Percentiles rank a stretch among this genome's conserved stretches.
phyloP scores from a whole-genome alignment of 768 basidiomycete species.

The Amylocystis lapponica region DNA sequence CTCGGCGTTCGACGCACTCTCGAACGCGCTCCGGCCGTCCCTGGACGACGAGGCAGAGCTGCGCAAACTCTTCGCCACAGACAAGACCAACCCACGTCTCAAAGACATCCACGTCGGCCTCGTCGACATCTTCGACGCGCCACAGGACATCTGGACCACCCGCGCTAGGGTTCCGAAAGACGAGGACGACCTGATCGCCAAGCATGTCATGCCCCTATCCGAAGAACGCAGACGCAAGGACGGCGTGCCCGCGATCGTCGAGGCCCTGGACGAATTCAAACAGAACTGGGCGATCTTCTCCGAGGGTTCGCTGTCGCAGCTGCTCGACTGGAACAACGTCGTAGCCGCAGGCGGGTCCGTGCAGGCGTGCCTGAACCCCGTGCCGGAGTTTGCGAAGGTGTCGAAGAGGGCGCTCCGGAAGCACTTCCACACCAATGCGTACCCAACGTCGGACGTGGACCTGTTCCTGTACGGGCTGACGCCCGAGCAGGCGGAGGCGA shows the following conservation, averaged over 20 bases:
- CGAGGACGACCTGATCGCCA: conserved; percentile 38
- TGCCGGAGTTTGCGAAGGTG: conserved; percentile 40
- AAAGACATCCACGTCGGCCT: conserved; percentile 49
- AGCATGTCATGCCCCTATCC: conserved; percentile 51
- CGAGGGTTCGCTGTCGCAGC: conserved; percentile 54
- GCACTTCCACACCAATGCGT: conserved; percentile 47
- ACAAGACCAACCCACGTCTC: conserved; percentile 40
- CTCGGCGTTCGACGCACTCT: conserved; percentile 28
- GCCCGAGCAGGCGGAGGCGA: conserved; percentile 54
- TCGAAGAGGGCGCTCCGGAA: conserved; percentile 55
- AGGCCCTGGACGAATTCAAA: conserved; percentile 50
- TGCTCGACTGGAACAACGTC: conserved; percentile 58
- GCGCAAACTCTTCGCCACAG: conserved; percentile 50
- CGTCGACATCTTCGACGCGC: conserved; percentile 52
- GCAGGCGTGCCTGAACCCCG: conserved; percentile 49
- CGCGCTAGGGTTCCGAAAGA: conserved; percentile 42
- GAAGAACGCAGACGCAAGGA: conserved; percentile 40
- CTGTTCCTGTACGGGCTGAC: conserved; percentile 58
- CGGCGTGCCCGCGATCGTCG: conserved; percentile 43
- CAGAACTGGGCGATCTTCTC: conserved; percentile 61
- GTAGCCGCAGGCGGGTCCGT: conserved; percentile 58
- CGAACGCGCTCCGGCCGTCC: conserved; percentile 38
- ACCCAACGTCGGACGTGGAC: conserved; percentile 59
- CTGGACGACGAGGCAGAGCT: conserved; percentile 52
- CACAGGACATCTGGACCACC: conserved; percentile 41